These are phyloP conservation scores for Podila epicladia DNA, from an alignment of 192 early-diverging fungal genomes.

Conservation along the genomic window DNA sequence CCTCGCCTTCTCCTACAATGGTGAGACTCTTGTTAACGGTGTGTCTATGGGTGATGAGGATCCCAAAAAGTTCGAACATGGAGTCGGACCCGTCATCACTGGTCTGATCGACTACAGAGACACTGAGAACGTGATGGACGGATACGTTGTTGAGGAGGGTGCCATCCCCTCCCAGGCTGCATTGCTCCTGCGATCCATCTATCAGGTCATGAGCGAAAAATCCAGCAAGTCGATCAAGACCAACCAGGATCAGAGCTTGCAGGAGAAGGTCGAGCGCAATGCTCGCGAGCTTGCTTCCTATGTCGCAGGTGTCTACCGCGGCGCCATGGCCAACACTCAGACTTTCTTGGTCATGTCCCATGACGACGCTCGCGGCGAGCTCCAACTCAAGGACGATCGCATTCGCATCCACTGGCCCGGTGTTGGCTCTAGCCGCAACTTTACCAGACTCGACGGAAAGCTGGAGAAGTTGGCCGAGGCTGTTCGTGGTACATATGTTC, in stretches of 20 bases:
- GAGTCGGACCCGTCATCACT: slow-evolving; percentile 56
- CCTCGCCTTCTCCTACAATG: slow-evolving; percentile 47
- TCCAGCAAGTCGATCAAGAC: slow-evolving; percentile 23
- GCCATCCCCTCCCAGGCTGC: slow-evolving; percentile 42
- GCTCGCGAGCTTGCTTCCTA: slow-evolving; percentile 38
- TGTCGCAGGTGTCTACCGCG: slow-evolving; percentile 40
- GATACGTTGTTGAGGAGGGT: slow-evolving; percentile 59
- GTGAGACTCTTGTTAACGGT: slow-evolving; percentile 35
- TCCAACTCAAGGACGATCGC: slow-evolving; percentile 43
- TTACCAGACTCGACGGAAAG: slow-evolving; percentile 36
- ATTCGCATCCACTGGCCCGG: slow-evolving; percentile 46
- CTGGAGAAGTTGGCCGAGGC: slow-evolving; percentile 26
- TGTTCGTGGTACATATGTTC: slow-evolving; percentile 49
- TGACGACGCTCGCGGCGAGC: slow-evolving; percentile 52
- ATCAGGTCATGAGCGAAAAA: slow-evolving; percentile 29
- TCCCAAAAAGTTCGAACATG: slow-evolving; percentile 33
- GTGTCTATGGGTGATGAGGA: slow-evolving; percentile 46
- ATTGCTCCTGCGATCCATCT: slow-evolving; percentile 14
- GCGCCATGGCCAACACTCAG: slow-evolving; percentile 56
- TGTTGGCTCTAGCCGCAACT: slow-evolving; percentile 36
- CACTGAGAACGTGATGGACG: slow-evolving; percentile 50
- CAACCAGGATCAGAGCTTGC: slow-evolving; percentile 11
- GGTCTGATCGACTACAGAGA: slow-evolving; percentile 56
- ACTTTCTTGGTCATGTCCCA: slow-evolving; percentile 62
- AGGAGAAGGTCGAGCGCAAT: slow-evolving; percentile 30